Conservation (phyloP, 768 basidiomycete genomes). For the Phylloporus sp. region DNA sequence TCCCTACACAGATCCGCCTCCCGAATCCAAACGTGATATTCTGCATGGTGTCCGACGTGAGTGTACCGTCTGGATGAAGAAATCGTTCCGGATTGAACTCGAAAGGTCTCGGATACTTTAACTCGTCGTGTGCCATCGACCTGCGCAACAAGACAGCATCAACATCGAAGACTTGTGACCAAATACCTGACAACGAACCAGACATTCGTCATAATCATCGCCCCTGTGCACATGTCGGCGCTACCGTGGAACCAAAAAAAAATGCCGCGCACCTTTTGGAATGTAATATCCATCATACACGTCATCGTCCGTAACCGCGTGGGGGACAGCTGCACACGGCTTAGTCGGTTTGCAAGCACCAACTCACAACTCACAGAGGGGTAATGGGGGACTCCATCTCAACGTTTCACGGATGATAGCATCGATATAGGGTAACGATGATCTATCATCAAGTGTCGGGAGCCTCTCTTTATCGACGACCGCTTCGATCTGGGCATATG, state of each 20-base stretch:
- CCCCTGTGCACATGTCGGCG: constrained; percentile 9
- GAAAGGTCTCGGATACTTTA: constrained; percentile 34
- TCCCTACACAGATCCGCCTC: constrained; percentile 19
- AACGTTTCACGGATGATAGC: constrained; percentile 35
- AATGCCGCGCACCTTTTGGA: not conserved
- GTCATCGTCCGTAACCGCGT: constrained; percentile 10
- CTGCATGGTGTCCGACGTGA: constrained; percentile 12
- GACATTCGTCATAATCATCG: constrained; percentile 24
- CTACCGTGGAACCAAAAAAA: not conserved
- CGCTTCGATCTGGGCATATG: constrained; percentile 12
- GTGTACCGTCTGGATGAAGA: constrained; percentile 21
- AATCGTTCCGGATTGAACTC: constrained; percentile 34
- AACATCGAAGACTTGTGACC: not conserved
- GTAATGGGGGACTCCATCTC: constrained; percentile 13
- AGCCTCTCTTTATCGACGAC: constrained; percentile 20
- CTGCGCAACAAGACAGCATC: not conserved
- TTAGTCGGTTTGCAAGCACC: not conserved
- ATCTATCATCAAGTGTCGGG: constrained; percentile 14
- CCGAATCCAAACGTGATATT: constrained; percentile 20
- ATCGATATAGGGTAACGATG: constrained; percentile 32
- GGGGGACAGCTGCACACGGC: constrained; percentile 12
- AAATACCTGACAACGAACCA: constrained; percentile 19
- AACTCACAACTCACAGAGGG: constrained; percentile 11
- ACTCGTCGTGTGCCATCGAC: constrained; percentile 20
- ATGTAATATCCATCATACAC: constrained; percentile 17